Conservation (phyloP, 202 grass and related monocot species). For the Setaria italica region DNA sequence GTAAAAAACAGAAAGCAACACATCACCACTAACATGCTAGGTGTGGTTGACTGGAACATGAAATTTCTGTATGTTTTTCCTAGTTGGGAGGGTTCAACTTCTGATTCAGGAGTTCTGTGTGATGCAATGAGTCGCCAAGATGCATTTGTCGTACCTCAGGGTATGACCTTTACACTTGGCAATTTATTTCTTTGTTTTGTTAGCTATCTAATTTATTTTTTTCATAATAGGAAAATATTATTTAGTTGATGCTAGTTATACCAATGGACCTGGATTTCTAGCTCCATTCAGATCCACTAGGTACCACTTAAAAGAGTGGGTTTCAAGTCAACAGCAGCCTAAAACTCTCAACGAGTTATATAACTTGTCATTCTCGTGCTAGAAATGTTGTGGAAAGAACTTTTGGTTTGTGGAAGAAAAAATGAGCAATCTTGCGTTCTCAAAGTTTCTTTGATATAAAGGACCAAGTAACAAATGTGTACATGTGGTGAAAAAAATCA, state of each 20-base stretch:
- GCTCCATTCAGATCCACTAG: not conserved
- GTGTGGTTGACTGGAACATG: not conserved
- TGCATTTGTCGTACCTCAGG: not conserved
- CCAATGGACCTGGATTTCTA: slow-evolving; percentile 24
- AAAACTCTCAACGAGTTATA: not conserved
- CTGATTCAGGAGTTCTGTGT: not conserved
- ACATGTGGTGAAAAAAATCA: too few species aligned
- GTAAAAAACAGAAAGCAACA: not conserved
- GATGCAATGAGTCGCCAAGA: not conserved
- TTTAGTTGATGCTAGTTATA: not conserved
- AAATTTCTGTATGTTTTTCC: slow-evolving; percentile 13
- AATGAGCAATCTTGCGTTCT: not conserved
- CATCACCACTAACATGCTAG: not conserved
- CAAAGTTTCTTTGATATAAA: not conserved
- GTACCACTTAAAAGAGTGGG: slow-evolving; percentile 22
- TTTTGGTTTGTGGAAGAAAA: not conserved
- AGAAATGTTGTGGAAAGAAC: slow-evolving; percentile 11
- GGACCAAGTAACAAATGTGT: too few species aligned
- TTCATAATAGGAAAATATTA: not conserved
- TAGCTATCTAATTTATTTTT: not conserved
- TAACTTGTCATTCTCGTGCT: slow-evolving; percentile 8
- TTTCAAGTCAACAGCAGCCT: not conserved
- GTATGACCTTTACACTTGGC: not conserved
- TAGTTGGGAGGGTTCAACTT: slow-evolving; percentile 8
- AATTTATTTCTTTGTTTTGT: not conserved